Conservation (phyloP, 495 filamentous ascomycete genomes). For the Hyaloscypha variabilis region DNA sequence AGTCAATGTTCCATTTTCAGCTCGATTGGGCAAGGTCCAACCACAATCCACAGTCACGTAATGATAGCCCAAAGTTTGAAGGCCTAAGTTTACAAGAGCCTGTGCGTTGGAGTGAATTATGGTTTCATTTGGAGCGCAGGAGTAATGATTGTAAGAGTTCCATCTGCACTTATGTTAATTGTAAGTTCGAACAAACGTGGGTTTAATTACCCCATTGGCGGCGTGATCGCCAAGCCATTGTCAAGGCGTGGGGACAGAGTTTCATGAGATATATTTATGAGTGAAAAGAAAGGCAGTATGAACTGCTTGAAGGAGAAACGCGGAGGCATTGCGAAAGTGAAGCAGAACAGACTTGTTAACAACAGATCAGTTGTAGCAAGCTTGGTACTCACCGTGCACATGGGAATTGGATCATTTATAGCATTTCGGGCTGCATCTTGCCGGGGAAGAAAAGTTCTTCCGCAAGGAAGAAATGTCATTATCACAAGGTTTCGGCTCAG, state of each 20-base stretch:
- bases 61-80: slow-evolving; percentile 52
- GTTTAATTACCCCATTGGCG: slow-evolving; percentile 19
- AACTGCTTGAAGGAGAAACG: neutral
- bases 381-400: neutral
- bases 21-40: slow-evolving; percentile 49
- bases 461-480: neutral
- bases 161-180: slow-evolving; percentile 37
- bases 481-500: neutral
- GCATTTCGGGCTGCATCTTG: too few species aligned
- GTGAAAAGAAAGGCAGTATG: neutral
- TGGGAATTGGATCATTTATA: neutral
- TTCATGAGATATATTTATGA: neutral
- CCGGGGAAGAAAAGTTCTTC: neutral
- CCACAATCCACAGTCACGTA: slow-evolving; percentile 62
- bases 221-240: slow-evolving; percentile 23
- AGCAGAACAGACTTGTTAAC: neutral
- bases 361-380: neutral
- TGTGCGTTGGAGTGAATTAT: slow-evolving; percentile 34
- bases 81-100: slow-evolving; percentile 55
- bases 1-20: slow-evolving; percentile 48
- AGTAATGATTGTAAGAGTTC: slow-evolving; percentile 36
- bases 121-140: slow-evolving; percentile 18
- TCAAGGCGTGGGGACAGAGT: slow-evolving; percentile 2
- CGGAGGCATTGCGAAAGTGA: neutral
- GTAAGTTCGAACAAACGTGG: neutral